Conservation (phyloP, 2,329 filamentous ascomycete species). For the Geosmithia morbida region DNA sequence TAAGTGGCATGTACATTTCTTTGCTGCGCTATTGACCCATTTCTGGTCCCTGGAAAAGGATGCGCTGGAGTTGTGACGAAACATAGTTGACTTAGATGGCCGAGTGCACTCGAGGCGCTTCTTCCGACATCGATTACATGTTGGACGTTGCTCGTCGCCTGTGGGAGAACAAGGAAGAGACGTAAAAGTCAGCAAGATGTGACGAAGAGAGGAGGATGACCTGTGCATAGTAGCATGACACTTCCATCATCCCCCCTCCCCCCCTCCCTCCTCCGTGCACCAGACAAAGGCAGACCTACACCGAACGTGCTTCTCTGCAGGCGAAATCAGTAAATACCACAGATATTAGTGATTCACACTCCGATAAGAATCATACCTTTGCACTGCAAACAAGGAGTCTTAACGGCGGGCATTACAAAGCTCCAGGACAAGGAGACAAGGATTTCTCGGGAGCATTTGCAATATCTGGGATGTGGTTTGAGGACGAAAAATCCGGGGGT, state of each 20-base stretch:
- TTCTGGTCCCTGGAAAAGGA: conserved; percentile 18
- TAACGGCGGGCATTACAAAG: conserved; percentile 7
- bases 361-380: conserved; percentile 6
- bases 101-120: conserved; percentile 18
- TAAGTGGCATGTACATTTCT: conserved; percentile 14
- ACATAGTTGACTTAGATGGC: conserved; percentile 19
- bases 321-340: neutral
- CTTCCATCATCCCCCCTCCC: neutral
- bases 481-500: neutral
- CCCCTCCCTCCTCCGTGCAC: neutral
- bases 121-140: conserved; percentile 17
- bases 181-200: neutral
- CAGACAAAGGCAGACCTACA: conserved; percentile 4
- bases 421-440: neutral
- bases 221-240: no score
- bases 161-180: neutral
- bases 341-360: conserved; percentile 1
- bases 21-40: conserved; percentile 19
- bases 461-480: neutral
- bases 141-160: conserved; percentile 23
- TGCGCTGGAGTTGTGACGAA: conserved; percentile 17
- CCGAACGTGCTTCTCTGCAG: conserved; percentile 10
- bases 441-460: neutral
- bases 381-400: conserved; percentile 9
- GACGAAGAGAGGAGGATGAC: neutral